These are phyloP conservation scores for Clonostachys rosea DNA, from an alignment of 2,329 filamentous ascomycete species.

Conservation along the genomic window DNA sequence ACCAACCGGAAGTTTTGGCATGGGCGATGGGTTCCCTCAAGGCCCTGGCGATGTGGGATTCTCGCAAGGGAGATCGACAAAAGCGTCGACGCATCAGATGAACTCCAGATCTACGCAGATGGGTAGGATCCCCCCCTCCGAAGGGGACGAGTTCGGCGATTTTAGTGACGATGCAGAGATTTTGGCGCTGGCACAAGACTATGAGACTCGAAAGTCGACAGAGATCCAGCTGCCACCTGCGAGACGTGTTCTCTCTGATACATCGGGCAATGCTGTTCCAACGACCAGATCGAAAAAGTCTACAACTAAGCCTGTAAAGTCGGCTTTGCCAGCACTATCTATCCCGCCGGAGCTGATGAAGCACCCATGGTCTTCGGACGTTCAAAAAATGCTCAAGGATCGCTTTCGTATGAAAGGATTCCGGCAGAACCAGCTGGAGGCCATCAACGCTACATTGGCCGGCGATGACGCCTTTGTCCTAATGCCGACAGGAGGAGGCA, in stretches of 20 bases:
- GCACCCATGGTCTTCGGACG: constrained; percentile 80
- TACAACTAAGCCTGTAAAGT: too few species aligned
- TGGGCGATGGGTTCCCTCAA: too few species aligned
- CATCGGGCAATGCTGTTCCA: constrained; percentile 38
- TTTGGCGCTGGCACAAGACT: constrained; percentile 45
- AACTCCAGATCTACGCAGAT: too few species aligned
- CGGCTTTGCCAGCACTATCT: constrained; percentile 7
- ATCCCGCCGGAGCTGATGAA: constrained; percentile 53
- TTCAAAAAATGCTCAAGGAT: constrained; percentile 74
- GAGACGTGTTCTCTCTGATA: constrained; percentile 38
- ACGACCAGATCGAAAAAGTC: constrained; percentile 27
- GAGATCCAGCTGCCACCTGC: constrained; percentile 8
- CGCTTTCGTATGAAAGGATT: constrained; percentile 84
- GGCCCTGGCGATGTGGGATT: too few species aligned
- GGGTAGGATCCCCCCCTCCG: too few species aligned
- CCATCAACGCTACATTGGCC: constrained; percentile 86
- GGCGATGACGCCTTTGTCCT: constrained; percentile 91
- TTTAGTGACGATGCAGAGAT: constrained; percentile 47
- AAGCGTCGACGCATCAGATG: too few species aligned
- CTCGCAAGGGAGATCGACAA: too few species aligned
- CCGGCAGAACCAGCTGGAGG: constrained; percentile 85
- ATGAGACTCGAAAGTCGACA: constrained; percentile 25
- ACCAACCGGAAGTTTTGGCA: too few species aligned
- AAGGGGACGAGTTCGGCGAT: constrained; percentile 29
- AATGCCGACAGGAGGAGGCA: constrained; percentile 97